Conservation (phyloP, 2,329 filamentous ascomycete species). For the Capronia americana region DNA sequence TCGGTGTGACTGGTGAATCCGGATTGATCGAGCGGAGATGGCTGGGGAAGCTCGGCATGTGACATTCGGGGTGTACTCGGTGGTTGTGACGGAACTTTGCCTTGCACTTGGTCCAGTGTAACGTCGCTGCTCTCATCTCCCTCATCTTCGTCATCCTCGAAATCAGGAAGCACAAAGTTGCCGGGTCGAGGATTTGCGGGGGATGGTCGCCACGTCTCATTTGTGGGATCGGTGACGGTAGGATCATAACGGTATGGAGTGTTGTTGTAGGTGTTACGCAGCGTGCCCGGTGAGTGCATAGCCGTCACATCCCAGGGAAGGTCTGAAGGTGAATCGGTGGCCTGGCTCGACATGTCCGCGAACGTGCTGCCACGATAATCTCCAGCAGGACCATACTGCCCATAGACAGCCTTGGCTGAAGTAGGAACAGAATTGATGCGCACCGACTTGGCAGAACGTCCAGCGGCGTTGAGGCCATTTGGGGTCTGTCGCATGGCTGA, state of each 20-base stretch:
- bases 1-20: slow-evolving; percentile 27
- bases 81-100: slow-evolving; percentile 98
- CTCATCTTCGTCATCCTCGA: slow-evolving; percentile 85
- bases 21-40: slow-evolving; percentile 11
- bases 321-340: slow-evolving; percentile 21
- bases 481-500: slow-evolving; percentile 30
- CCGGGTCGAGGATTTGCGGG: slow-evolving; percentile 34
- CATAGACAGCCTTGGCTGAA: slow-evolving; percentile 33
- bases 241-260: slow-evolving; percentile 30
- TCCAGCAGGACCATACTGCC: slow-evolving; percentile 33
- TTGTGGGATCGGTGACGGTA: slow-evolving; percentile 30
- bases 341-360: slow-evolving; percentile 23
- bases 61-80: slow-evolving; percentile 34
- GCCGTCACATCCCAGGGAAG: slow-evolving; percentile 14
- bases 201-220: slow-evolving; percentile 30
- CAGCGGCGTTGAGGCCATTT: slow-evolving; percentile 16
- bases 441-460: slow-evolving; percentile 33
- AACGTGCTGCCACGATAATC: slow-evolving; percentile 36
- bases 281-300: slow-evolving; percentile 29
- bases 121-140: slow-evolving; percentile 74
- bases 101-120: slow-evolving; percentile 98
- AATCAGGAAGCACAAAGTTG: slow-evolving; percentile 54
- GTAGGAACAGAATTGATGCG: slow-evolving; percentile 28
- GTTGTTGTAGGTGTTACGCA: slow-evolving; percentile 30
- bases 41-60: slow-evolving; percentile 36